Evolutionary conservation across 1,284 basidiomycete genomes (phyloP), one percentile per base, ranked within the genome.

Genomic region (Puccinia horiana): DNA sequence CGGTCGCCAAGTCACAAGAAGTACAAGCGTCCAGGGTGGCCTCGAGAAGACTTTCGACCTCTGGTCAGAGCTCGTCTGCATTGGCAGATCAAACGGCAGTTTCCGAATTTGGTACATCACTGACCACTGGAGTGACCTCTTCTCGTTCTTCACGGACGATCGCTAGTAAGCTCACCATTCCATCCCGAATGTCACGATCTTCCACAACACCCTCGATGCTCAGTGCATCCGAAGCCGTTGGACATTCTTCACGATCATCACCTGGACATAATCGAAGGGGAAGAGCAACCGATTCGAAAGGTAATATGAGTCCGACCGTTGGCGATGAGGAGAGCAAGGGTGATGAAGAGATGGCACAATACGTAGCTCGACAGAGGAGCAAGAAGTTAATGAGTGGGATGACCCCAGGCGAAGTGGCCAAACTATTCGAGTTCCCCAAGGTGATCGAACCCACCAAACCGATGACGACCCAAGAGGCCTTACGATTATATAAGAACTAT

Each of bases 311-410:
- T 26, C 78, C 84, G 4, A 79, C 82, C 0, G 78, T 85, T 14
- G 85, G 86, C 84, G 96, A 99, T 83, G 97, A 99, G 84, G 95
- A 98, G 87, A 83, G 92, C 0, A 88, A 92, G 18, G 97, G 94
- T 29, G 97, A 99, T 86, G 94, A 95, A 83, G 97, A 99, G 88
- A 99, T 99, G 96, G 89, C 93, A 85, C 92, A 93, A 83, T 99
- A 98, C 87, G 94, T 98, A 83, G 91, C 91, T 84, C 91, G 95
- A 44, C 93, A 97, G 85, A 93, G 95, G 84, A 91, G 93, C 18
- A 94, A 94, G 88, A 94, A 93, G 87, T 88, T 96, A 80, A 93
- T 94, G 1, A 90, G 90, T 26, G 95, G 95, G 52, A 91, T 93
- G 8, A 85, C 86, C 11, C 91, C 90, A 56, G 93, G 93, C 86